These are phyloP conservation scores for Fusarium odoratissimum DNA, from an alignment of 2,329 filamentous ascomycete species.

Conservation along the genomic window DNA sequence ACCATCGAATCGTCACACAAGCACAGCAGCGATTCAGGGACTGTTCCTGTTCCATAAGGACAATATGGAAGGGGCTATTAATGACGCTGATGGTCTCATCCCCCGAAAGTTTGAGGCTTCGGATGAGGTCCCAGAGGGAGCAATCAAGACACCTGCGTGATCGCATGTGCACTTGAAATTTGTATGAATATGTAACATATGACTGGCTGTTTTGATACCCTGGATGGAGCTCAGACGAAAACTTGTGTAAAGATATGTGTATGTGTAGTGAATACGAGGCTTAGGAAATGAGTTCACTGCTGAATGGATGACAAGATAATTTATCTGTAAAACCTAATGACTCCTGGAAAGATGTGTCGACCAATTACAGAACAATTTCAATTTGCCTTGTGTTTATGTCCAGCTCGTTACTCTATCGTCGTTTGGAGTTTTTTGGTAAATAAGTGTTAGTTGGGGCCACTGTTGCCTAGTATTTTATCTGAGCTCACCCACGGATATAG, in stretches of 20 bases:
- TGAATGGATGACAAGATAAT: background rate
- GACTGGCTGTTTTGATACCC: constrained; percentile 36
- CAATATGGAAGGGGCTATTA: constrained; percentile 86
- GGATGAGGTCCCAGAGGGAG: constrained; percentile 50
- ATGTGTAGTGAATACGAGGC: background rate
- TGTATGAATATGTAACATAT: constrained; percentile 29
- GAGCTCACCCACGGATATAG: constrained; percentile 5
- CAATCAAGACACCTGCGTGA: constrained; percentile 57
- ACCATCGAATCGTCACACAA: constrained; percentile 68
- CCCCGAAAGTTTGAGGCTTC: constrained; percentile 66
- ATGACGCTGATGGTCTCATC: constrained; percentile 77
- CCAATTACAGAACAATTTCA: background rate
- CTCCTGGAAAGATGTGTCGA: background rate
- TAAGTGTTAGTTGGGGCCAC: constrained; percentile 11
- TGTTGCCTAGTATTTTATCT: constrained; percentile 35
- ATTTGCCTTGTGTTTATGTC: background rate
- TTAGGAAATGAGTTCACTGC: background rate
- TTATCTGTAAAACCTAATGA: background rate
- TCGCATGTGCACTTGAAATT: background rate
- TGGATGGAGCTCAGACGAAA: constrained; percentile 6
- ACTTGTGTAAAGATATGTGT: constrained; percentile 9
- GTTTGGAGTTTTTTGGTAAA: constrained; percentile 2
- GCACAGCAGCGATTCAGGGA: constrained; percentile 92
- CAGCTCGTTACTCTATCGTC: background rate
- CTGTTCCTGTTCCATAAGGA: constrained; percentile 96